Evolutionary conservation across 148 eudicot genomes (phyloP).

Genomic region (Rhododendron williamsianum): DNA sequence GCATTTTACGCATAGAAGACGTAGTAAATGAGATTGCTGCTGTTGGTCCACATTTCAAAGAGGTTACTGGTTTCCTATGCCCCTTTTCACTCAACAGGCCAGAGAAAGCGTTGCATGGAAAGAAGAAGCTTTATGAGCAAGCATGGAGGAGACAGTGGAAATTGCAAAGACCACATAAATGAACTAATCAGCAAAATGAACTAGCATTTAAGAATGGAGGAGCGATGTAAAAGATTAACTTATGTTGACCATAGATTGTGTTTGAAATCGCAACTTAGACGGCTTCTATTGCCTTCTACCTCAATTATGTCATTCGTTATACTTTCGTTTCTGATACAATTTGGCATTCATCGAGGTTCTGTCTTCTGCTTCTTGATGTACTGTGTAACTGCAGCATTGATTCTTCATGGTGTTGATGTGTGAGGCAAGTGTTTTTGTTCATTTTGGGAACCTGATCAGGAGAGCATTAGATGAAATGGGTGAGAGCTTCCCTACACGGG

Average conservation of each 20-base stretch:
- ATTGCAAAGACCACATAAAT: slow-evolving; percentile 57
- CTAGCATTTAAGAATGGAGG: slow-evolving; percentile 18
- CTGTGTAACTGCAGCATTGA: not conserved
- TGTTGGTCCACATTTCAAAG: slow-evolving; percentile 75
- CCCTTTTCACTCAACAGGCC: slow-evolving; percentile 66
- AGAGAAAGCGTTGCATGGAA: slow-evolving; percentile 52
- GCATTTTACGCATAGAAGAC: slow-evolving; percentile 72
- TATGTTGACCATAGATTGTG: not conserved
- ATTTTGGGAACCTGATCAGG: not conserved
- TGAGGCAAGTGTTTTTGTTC: not conserved
- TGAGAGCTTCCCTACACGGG: not conserved
- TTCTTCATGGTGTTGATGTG: not conserved
- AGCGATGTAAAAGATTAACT: not conserved
- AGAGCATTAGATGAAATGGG: not conserved
- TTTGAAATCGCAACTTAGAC: not conserved
- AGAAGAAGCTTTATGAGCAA: slow-evolving; percentile 46
- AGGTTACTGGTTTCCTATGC: slow-evolving; percentile 42
- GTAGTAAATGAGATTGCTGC: slow-evolving; percentile 59
- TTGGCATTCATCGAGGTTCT: not conserved
- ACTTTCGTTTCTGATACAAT: not conserved
- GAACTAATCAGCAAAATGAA: slow-evolving; percentile 75
- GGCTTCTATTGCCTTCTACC: not conserved
- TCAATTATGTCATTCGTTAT: not conserved
- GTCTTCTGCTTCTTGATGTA: not conserved
- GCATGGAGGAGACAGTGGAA: slow-evolving; percentile 79